Conservation (phyloP, 495 filamentous ascomycete species). For the Articulospora tetracladia region DNA sequence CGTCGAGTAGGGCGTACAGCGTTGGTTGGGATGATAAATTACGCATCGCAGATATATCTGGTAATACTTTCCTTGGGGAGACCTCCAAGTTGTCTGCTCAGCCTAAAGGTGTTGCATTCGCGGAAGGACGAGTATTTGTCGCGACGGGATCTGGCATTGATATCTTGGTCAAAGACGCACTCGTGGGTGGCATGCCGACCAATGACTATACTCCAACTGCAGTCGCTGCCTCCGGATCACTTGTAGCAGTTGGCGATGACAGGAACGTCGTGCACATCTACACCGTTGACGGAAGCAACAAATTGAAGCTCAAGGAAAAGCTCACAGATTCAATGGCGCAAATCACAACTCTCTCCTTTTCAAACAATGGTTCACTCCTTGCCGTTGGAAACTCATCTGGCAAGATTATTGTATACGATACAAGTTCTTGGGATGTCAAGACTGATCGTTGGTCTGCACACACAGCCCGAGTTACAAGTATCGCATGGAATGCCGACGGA, state of each 20-base stretch:
- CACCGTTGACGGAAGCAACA: slow-evolving; percentile 40
- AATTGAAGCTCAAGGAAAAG: slow-evolving; percentile 37
- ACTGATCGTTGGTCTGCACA: slow-evolving; percentile 89
- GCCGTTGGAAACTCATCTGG: slow-evolving; percentile 81
- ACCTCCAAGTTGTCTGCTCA: slow-evolving; percentile 44
- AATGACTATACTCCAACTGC: slow-evolving; percentile 57
- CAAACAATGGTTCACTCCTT: slow-evolving; percentile 63
- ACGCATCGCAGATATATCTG: slow-evolving; percentile 63
- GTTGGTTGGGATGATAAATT: slow-evolving; percentile 95
- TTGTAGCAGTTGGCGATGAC: slow-evolving; percentile 74
- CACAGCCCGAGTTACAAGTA: slow-evolving; percentile 76
- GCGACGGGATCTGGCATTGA: slow-evolving; percentile 62
- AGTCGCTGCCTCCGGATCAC: slow-evolving; percentile 60
- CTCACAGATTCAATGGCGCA: slow-evolving; percentile 49
- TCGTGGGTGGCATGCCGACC: slow-evolving; percentile 36
- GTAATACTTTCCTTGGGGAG: slow-evolving; percentile 44
- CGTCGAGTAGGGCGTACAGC: slow-evolving; percentile 65
- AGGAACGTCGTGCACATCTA: slow-evolving; percentile 71
- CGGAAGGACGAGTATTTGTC: slow-evolving; percentile 51
- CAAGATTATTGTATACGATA: slow-evolving; percentile 76
- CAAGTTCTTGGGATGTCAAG: slow-evolving; percentile 52
- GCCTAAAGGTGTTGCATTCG: slow-evolving; percentile 44
- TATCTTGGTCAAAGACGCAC: slow-evolving; percentile 55
- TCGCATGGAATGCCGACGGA: slow-evolving; percentile 76
- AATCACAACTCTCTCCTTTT: slow-evolving; percentile 74